Conservation (phyloP, 345 rosid genomes). For the Aquilaria malaccensis region DNA sequence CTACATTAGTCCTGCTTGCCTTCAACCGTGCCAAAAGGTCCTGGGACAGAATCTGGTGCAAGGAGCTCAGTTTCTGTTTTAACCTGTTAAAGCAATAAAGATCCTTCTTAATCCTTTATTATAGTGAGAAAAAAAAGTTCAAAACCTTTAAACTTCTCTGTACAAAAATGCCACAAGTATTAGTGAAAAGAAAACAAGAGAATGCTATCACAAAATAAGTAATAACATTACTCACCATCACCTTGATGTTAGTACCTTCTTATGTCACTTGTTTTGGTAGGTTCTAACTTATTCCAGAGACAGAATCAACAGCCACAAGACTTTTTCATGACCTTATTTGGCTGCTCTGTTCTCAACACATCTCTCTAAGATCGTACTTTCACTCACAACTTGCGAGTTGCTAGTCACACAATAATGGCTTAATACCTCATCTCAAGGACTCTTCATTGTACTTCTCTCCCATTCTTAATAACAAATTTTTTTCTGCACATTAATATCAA, state of each 20-base stretch:
- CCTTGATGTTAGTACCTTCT: not conserved
- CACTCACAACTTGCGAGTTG: no score
- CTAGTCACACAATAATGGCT: no score
- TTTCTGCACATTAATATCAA: no score
- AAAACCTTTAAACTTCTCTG: not conserved
- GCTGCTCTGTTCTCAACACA: no score
- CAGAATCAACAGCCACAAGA: no score
- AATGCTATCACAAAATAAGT: not conserved
- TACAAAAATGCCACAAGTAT: not conserved
- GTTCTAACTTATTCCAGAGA: no score
- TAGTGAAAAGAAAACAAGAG: not conserved
- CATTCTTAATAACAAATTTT: no score
- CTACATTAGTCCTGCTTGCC: constrained; percentile 27
- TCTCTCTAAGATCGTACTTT: no score
- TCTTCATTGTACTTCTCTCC: no score
- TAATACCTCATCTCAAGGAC: no score
- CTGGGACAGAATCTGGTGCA: constrained; percentile 11
- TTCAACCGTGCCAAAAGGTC: constrained; percentile 14
- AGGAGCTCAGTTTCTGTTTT: constrained; percentile 18
- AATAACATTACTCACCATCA: not conserved
- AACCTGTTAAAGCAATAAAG: constrained; percentile 14
- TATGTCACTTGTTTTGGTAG: not conserved
- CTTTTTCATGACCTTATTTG: no score
- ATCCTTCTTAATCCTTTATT: constrained; percentile 3
- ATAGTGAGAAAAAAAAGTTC: not conserved